phyloP scores from a whole-genome alignment of 371 early-diverging fungal species.

The Mortierella sp. region DNA sequence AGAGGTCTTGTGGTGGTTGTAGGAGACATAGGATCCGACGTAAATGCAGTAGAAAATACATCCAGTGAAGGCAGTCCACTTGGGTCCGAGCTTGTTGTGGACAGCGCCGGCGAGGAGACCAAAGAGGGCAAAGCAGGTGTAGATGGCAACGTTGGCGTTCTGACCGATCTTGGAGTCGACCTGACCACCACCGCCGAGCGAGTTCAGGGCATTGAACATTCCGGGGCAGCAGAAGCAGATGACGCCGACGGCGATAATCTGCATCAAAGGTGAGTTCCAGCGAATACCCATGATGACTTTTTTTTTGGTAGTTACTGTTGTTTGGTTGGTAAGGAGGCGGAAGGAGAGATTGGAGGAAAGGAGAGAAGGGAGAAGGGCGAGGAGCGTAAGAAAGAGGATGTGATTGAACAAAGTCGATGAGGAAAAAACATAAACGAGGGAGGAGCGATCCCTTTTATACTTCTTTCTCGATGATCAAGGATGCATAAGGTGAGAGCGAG shows the following conservation, averaged over 20 bases:
- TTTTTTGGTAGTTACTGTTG: too few species aligned
- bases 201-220: constrained; percentile 85
- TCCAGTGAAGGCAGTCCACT: constrained; percentile 60
- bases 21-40: constrained; percentile 63
- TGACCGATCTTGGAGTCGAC: constrained; percentile 69
- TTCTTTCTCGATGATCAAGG: neutral
- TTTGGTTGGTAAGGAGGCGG: neutral
- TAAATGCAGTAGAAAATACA: constrained; percentile 64
- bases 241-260: constrained; percentile 68
- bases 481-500: neutral
- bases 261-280: neutral
- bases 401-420: constrained; percentile 6
- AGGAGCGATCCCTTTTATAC: neutral
- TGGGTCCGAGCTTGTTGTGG: constrained; percentile 66
- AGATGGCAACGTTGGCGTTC: constrained; percentile 77
- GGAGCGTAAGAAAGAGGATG: neutral
- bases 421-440: neutral
- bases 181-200: constrained; percentile 74
- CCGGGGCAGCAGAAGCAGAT: constrained; percentile 81
- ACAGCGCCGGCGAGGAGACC: constrained; percentile 49
- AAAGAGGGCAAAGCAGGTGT: constrained; percentile 74
- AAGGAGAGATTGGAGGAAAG: too few species aligned
- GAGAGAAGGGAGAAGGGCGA: neutral
- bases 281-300: neutral
- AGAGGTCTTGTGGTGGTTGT: constrained; percentile 56